Evolutionary conservation across 805 yeast species (phyloP).

Genomic region (Saccharomyces mikatae): DNA sequence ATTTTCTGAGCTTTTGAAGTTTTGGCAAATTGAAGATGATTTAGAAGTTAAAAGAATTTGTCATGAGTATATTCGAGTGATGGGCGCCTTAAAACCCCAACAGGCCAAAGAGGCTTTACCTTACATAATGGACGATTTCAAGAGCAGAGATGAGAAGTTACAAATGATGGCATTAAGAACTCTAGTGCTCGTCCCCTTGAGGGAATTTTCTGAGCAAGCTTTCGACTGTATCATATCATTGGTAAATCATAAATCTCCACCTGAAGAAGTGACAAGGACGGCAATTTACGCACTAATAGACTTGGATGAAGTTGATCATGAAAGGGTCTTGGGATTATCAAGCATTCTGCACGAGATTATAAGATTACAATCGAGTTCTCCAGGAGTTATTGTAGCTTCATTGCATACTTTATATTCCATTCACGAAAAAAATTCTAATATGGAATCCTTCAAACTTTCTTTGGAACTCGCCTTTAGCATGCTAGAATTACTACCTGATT

Average conservation of each 20-base stretch:
- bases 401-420: slow-evolving; percentile 59
- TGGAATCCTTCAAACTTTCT: slow-evolving; percentile 32
- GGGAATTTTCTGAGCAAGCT: slow-evolving; percentile 43
- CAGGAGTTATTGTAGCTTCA: slow-evolving; percentile 62
- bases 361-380: slow-evolving; percentile 41
- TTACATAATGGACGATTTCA: slow-evolving; percentile 44
- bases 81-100: slow-evolving; percentile 51
- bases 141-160: slow-evolving; percentile 39
- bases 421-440: slow-evolving; percentile 39
- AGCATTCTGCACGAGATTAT: slow-evolving; percentile 16
- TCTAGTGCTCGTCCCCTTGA: slow-evolving; percentile 48
- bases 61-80: slow-evolving; percentile 54
- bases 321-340: slow-evolving; percentile 42
- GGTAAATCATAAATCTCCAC: slow-evolving; percentile 39
- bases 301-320: slow-evolving; percentile 48
- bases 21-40: slow-evolving; percentile 52
- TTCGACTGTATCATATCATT: slow-evolving; percentile 31
- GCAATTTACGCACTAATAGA: slow-evolving; percentile 67
- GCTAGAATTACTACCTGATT: slow-evolving; percentile 28
- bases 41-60: slow-evolving; percentile 65
- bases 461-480: slow-evolving; percentile 33
- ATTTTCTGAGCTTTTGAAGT: slow-evolving; percentile 51
- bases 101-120: slow-evolving; percentile 50
- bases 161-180: slow-evolving; percentile 60
- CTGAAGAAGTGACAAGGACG: slow-evolving; percentile 51